Evolutionary conservation across 23 red algal species (phyloP).

Genomic region (Chondrus crispus): DNA sequence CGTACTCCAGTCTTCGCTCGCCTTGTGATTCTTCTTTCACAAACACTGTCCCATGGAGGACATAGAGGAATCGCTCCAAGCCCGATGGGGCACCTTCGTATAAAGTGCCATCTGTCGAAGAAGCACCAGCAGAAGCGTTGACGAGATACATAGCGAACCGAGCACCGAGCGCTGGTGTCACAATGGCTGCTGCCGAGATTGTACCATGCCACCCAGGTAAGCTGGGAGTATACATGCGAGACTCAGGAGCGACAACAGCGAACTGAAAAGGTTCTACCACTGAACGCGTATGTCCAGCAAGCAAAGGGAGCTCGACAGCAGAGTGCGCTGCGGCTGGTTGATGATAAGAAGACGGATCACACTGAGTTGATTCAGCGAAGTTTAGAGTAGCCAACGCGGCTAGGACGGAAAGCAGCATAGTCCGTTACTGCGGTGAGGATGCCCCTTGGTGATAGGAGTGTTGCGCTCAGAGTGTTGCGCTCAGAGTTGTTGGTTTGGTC

Average conservation of each 20-base stretch:
- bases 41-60: slow-evolving; percentile 35
- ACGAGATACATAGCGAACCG: slow-evolving; percentile 74
- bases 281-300: slow-evolving; percentile 24
- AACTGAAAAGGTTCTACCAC: neutral
- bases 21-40: slow-evolving; percentile 3
- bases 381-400: too few relatives aligned
- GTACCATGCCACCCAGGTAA: slow-evolving; percentile 39
- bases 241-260: slow-evolving; percentile 61
- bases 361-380: too few relatives aligned
- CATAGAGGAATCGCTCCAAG: slow-evolving; percentile 68
- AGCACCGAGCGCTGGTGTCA: slow-evolving; percentile 66
- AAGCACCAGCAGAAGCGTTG: slow-evolving; percentile 6
- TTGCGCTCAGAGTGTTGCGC: too few relatives aligned
- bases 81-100: slow-evolving; percentile 1
- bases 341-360: too few relatives aligned
- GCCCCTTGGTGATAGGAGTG: too few relatives aligned
- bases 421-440: too few relatives aligned
- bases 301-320: too few relatives aligned
- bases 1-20: slow-evolving; percentile 26
- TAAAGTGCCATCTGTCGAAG: neutral
- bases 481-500: too few relatives aligned
- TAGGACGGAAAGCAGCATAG: too few relatives aligned
- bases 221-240: slow-evolving; percentile 38
- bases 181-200: slow-evolving; percentile 42
- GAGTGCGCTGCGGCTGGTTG: too few relatives aligned